Percentiles rank a stretch among this genome's conserved stretches.
These are phyloP conservation scores for Schizopora paradoxa DNA, from an alignment of 1,284 basidiomycete species.

Conservation along the genomic window DNA sequence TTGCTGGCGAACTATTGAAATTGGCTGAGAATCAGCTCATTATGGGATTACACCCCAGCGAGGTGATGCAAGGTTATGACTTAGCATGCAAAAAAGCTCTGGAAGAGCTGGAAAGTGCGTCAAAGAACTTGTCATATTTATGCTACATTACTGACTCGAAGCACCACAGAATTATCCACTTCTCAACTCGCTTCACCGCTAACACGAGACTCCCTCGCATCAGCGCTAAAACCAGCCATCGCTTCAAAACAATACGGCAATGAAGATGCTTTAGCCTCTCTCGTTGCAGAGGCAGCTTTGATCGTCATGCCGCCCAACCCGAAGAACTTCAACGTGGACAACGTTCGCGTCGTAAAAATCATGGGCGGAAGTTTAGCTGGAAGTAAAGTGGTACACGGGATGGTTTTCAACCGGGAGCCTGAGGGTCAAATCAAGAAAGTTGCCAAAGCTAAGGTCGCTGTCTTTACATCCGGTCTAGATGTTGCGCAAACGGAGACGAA, in stretches of 20 bases:
- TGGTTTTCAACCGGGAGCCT: constrained; percentile 97
- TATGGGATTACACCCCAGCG: constrained; percentile 96
- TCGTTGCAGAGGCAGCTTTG: constrained; percentile 91
- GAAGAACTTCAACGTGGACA: constrained; percentile 95
- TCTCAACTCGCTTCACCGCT: constrained; percentile 73
- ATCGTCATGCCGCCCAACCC: constrained; percentile 87
- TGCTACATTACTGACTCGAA: constrained; percentile 18
- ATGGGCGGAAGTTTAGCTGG: constrained; percentile 85
- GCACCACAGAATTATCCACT: constrained; percentile 51
- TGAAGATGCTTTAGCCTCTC: constrained; percentile 76
- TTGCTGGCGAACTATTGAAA: constrained; percentile 94
- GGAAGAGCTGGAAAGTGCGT: constrained; percentile 86
- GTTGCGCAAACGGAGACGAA: constrained; percentile 98
- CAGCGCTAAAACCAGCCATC: constrained; percentile 86
- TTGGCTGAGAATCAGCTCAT: constrained; percentile 89
- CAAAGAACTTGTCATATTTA: constrained; percentile 9
- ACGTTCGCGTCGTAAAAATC: constrained; percentile 97
- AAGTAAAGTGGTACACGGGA: constrained; percentile 91
- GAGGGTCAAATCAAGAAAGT: constrained; percentile 89
- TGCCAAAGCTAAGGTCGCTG: constrained; percentile 82
- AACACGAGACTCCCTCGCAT: constrained; percentile 69
- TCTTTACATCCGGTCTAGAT: constrained; percentile 91
- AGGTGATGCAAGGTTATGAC: constrained; percentile 94
- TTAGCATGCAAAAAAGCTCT: constrained; percentile 85
- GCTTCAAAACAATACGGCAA: constrained; percentile 97